Base-by-base conservation (phyloP, 2,329 filamentous ascomycete genomes). In the Plectosphaerella plurivora region DNA sequence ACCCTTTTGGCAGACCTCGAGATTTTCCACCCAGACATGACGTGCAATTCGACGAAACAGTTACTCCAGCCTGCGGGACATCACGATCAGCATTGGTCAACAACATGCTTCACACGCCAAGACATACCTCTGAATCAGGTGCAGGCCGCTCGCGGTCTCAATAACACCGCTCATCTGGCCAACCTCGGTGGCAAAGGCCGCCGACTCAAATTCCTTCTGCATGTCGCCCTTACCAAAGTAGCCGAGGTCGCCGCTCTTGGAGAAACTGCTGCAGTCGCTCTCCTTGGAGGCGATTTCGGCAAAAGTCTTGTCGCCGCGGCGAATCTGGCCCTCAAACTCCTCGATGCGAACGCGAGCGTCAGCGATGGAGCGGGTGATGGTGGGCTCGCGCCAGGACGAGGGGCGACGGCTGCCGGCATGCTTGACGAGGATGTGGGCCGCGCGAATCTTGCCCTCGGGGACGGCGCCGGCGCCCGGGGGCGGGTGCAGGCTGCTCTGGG, bases 181-280 rank as follows among this genome's bases (percentile, higher is more conserved):
- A 2, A 87, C 86, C 70, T 92, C 82, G 51, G 99, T 78, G n/a
- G 82, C 86, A 73, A 99, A 99, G 1, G 94, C 88, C 5, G 92
- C 92, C 52, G 97, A 91, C 73, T 99, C 94, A 65, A 99, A 99
- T 73, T 97, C 93, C 76, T 92, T 93, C 70, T 99, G 94, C 94
- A 99, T 99, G 65, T 97, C 93, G 25, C 91, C 91, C 63, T 82
- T 86, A 52, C 91, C 92, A 70, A 99, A 99, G 72, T 92, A 96
- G 18, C 94, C 94, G 74, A 99, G 75, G 68, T 99, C 94, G 53
- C 94, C 94, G 60, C 86, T 84, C 81, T 97, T 99, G 62, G 91
- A 84, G 28, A 94, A 92, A 62, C 91, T 97, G 71, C 89, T 96
- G 75, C 93, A 97, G 73, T 99, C 94, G 15, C 90, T 96, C 74